phyloP scores from a whole-genome alignment of 352 stramenopile species.

The Pseudoperonospora humuli region DNA sequence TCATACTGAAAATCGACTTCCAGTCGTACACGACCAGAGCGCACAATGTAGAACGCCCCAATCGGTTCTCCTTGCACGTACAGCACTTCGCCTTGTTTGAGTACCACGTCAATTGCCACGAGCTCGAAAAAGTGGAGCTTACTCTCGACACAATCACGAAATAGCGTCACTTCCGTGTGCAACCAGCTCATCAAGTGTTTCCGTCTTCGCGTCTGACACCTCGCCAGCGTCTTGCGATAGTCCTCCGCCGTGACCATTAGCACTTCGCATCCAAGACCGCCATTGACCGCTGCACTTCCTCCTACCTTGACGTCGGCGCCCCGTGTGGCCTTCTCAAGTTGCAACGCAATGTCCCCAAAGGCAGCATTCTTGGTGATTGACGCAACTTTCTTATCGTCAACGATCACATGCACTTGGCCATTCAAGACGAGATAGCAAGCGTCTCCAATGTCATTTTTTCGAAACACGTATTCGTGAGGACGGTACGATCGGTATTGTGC shows the following conservation, averaged over 20 bases:
- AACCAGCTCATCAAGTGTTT: slow-evolving; percentile 66
- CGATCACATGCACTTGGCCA: slow-evolving; percentile 59
- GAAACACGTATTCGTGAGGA: slow-evolving; percentile 48
- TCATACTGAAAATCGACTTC: too few species aligned
- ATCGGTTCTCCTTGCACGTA: slow-evolving; percentile 56
- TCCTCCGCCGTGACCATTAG: slow-evolving; percentile 62
- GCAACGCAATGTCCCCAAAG: slow-evolving; percentile 66
- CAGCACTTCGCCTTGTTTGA: slow-evolving; percentile 48
- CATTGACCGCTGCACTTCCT: too few species aligned
- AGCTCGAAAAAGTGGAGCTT: slow-evolving; percentile 76
- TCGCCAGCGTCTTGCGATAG: slow-evolving; percentile 62
- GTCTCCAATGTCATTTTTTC: slow-evolving; percentile 54
- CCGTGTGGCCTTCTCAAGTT: too few species aligned
- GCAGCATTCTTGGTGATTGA: slow-evolving; percentile 49
- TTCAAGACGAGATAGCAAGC: slow-evolving; percentile 55
- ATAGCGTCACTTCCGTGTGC: slow-evolving; percentile 54
- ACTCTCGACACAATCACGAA: slow-evolving; percentile 65
- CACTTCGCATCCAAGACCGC: slow-evolving; percentile 35
- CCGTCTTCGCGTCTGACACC: slow-evolving; percentile 49
- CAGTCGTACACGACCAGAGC: slow-evolving; percentile 40
- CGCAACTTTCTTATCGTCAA: slow-evolving; percentile 49
- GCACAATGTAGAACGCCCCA: slow-evolving; percentile 74
- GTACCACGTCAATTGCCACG: slow-evolving; percentile 58
- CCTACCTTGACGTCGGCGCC: slow-evolving; percentile 51
- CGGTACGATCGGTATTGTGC: slow-evolving; percentile 43